Evolutionary conservation across 2,329 filamentous ascomycete species (phyloP), one percentile per base, ranked within the genome.

Genomic region (Paradendryphiella salina): DNA sequence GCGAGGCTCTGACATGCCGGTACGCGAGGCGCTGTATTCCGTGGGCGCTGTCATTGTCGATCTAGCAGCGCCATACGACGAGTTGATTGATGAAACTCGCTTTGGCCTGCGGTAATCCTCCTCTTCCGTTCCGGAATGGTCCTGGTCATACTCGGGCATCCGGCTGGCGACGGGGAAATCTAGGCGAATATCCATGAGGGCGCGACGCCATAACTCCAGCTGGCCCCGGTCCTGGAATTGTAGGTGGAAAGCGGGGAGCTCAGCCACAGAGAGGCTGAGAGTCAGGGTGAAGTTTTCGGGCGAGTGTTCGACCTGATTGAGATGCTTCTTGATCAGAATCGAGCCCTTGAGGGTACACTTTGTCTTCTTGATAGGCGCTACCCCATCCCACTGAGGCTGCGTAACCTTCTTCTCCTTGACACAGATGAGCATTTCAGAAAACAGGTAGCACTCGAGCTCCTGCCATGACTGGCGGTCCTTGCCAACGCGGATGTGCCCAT

Each of bases 361-460:
- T 3, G 85, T 85, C 8, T 82, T 79, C 71, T 87, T 92, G 17
- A 80, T 46, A 3, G 58, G 81, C 1, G 79, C 75, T 1, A 74
- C 63, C 18, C 77, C 77, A n/a, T 83, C 87, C 82, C 89, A 92
- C 59, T 89, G 84, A 43, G 84, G 81, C 32, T 81, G 79, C 54
- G 79, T 61, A 7, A 80, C 74, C 76, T 92, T 96, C 82, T 96
- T 97, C 76, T 97, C 94, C 75, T 97, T 99, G 54, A 99, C 91
- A 69, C 94, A 99, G 59, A 99, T 99, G 64, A 99, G 87, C 94
- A 99, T 99, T 76, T 99, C 94, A 4, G 88, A 90, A 69, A 99
- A 99, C 23, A 99, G 82, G 72, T 90, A 99, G 73, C 94, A 99
- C 72, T 99, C 92, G 47, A 99, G 77, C 72, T 97, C 94, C 77